Conservation (phyloP, 2,329 filamentous ascomycete genomes). For the Epichloe amarillans region DNA sequence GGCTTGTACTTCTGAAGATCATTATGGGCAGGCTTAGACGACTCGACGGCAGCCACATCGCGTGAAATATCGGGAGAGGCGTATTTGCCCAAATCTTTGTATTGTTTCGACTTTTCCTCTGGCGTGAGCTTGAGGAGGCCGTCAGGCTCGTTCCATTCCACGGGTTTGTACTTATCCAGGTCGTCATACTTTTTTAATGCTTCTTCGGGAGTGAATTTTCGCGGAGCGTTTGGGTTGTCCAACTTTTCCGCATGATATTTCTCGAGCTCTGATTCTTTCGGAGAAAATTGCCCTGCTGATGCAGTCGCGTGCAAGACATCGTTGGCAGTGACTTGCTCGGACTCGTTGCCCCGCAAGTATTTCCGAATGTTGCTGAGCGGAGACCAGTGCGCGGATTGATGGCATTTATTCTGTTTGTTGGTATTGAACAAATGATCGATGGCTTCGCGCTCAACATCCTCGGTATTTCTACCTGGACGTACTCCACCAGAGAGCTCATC, state of each 20-base stretch:
- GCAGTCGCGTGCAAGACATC: constrained; percentile 19
- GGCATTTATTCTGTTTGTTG: constrained; percentile 7
- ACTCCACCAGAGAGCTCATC: constrained; percentile 24
- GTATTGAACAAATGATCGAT: constrained; percentile 30
- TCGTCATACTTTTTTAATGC: constrained; percentile 27
- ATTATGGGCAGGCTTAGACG: constrained; percentile 13
- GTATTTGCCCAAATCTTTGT: constrained; percentile 25
- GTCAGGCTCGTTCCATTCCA: constrained; percentile 18
- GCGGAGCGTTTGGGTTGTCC: constrained; percentile 16
- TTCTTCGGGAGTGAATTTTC: constrained; percentile 17
- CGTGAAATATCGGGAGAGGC: constrained; percentile 15
- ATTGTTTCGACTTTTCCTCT: constrained; percentile 17
- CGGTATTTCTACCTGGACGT: constrained; percentile 28
- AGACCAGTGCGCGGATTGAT: constrained; percentile 9
- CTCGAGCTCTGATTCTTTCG: constrained; percentile 15
- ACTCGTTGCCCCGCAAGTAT: constrained; percentile 14
- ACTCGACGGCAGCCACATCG: constrained; percentile 18
- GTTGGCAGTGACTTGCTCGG: constrained; percentile 11
- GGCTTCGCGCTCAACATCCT: constrained; percentile 31
- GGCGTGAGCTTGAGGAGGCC: constrained; percentile 16
- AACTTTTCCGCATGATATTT: constrained; percentile 19
- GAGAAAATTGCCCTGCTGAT: constrained; percentile 28
- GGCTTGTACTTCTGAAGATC: constrained; percentile 29
- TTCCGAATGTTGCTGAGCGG: constrained; percentile 21
- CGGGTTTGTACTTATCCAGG: constrained; percentile 24